Evolutionary conservation across 768 basidiomycete genomes (phyloP), one percentile per base, ranked within the genome.

Genomic region (Lentinula aciculospora): DNA sequence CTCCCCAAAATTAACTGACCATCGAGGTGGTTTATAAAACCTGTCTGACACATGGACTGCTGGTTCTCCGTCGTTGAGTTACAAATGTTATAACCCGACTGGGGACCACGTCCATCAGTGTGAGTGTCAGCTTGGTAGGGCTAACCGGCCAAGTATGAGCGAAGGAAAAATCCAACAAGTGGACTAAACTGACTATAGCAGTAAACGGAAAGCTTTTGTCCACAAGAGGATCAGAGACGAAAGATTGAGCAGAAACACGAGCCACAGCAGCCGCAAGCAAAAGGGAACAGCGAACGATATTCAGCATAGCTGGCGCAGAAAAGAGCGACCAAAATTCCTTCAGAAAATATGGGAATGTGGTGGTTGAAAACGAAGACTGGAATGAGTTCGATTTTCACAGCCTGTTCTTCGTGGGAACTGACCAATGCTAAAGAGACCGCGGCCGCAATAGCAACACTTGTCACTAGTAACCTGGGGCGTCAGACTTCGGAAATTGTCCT

Each of bases 31-130:
- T 85, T 86, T 37, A 83, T 65, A 61, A 82, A 74, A 3, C 77
- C 66, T 0, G 88, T 89, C 67, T 89, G 88, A 63, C 87, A 80
- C 19, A 72, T 64, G 4, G 87, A 88, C 1, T 72, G 19, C 53
- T 79, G 82, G 63, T 74, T 77, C 66, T 86, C 75, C 0, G 88
- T 88, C 12, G 84, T 82, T 1, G 81, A 78, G 69, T 88, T 89
- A 69, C 86, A 88, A 12, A 72, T 64, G 67, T 86, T 87, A 74
- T 85, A 87, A 10, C 88, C 88, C 21, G 64, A 63, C 66, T 89
- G 88, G 10, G 71, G 56, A 34, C 56, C n/a, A 66, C 58, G 56
- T 21, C 56, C 56, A 47, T 55, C 58, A 55, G 67, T 67, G 53
- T 74, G 65, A 15, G 65, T 61, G 51, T 79, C 74, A 32, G 72